Percentiles rank a stretch among this genome's conserved stretches.
phyloP scores from a whole-genome alignment of 1,284 basidiomycete species.

The Ustanciosporium gigantosporum region DNA sequence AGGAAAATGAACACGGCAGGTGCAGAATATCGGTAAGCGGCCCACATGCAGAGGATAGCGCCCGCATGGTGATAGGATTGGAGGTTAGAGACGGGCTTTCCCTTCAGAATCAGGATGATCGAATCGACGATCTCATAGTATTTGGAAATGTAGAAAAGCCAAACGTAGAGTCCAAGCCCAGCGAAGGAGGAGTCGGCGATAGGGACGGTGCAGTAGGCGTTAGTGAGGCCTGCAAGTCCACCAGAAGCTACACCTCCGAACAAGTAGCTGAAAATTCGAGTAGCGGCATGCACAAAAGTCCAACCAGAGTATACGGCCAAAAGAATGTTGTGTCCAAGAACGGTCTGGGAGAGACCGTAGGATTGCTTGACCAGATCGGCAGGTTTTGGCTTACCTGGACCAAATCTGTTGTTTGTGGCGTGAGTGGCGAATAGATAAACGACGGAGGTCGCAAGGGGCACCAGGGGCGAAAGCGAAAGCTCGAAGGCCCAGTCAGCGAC shows the following conservation, averaged over 20 bases:
- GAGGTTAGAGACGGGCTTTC: conserved; percentile 56
- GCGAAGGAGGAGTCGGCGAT: conserved; percentile 47
- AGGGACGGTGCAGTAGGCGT: conserved; percentile 59
- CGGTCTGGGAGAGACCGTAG: conserved; percentile 31
- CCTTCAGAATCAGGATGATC: conserved; percentile 60
- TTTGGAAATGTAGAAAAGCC: conserved; percentile 60
- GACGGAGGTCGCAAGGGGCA: conserved; percentile 19
- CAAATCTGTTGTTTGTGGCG: conserved; percentile 33
- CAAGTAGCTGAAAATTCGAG: conserved; percentile 27
- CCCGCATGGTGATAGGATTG: conserved; percentile 54
- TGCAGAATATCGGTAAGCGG: conserved; percentile 54
- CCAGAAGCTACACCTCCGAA: conserved; percentile 13
- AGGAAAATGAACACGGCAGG: conserved; percentile 40
- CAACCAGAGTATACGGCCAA: conserved; percentile 54
- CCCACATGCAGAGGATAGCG: conserved; percentile 59
- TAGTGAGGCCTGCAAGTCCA: conserved; percentile 43
- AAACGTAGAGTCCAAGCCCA: conserved; percentile 50
- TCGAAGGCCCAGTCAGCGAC: conserved; percentile 32
- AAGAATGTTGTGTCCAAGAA: conserved; percentile 58
- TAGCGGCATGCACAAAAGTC: conserved; percentile 45
- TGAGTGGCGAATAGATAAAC: conserved; percentile 43
- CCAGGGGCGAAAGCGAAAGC: conserved; percentile 36
- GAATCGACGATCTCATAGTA: conserved; percentile 61
- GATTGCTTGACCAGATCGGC: conserved; percentile 40
- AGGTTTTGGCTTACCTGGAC: conserved; percentile 36